Percentiles rank a stretch among this genome's conserved stretches.
These are phyloP conservation scores for Grosmannia clavigera DNA, from an alignment of 2,329 filamentous ascomycete genomes.

Conservation along the genomic window DNA sequence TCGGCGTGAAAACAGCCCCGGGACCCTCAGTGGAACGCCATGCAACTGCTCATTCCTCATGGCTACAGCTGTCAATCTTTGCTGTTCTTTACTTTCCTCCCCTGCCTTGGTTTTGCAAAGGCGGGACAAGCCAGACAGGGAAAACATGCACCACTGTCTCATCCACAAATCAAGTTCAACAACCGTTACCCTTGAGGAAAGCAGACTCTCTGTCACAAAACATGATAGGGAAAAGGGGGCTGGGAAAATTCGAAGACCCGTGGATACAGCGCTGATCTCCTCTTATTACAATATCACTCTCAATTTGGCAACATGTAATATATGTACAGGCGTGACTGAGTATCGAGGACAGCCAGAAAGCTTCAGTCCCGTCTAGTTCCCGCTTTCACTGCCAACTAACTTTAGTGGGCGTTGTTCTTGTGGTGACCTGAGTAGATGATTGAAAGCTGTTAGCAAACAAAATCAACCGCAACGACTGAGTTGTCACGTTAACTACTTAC, in stretches of 20 bases:
- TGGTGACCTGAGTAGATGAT: slow-evolving; percentile 67
- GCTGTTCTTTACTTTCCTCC: background rate
- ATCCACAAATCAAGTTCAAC: background rate
- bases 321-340: slow-evolving; percentile 16
- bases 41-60: background rate
- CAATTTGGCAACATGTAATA: slow-evolving; percentile 25
- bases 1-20: too few species aligned
- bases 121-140: too few species aligned
- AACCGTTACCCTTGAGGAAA: background rate
- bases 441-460: background rate
- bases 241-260: background rate
- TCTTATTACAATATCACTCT: slow-evolving; percentile 19
- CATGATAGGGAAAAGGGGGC: background rate
- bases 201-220: background rate
- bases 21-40: background rate
- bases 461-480: too few species aligned
- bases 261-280: background rate
- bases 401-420: slow-evolving; percentile 99
- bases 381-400: slow-evolving; percentile 7
- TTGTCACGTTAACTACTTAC: slow-evolving; percentile 45
- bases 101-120: background rate
- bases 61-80: background rate
- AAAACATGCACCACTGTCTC: too few species aligned
- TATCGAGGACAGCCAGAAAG: slow-evolving; percentile 1
- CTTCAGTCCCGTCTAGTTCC: slow-evolving; percentile 3